Conservation (phyloP, 805 yeast genomes). For the Wickerhamomyces mucosus region DNA sequence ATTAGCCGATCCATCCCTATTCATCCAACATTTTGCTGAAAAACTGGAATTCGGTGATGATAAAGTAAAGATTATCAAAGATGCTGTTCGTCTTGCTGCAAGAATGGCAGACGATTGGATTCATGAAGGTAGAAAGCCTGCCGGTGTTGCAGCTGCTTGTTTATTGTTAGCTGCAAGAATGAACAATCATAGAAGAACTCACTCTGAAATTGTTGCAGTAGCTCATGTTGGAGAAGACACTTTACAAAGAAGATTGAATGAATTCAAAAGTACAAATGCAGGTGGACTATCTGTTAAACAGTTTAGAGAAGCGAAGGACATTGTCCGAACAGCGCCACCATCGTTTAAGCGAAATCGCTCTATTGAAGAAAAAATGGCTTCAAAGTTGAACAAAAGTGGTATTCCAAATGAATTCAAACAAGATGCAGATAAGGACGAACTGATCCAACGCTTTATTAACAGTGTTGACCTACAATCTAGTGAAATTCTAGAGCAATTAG, state of each 20-base stretch:
- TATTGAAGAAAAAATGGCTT: constrained; percentile 26
- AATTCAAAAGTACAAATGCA: constrained; percentile 70
- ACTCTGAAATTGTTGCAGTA: constrained; percentile 87
- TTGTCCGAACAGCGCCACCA: constrained; percentile 61
- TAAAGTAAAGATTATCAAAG: constrained; percentile 67
- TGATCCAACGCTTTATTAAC: constrained; percentile 9
- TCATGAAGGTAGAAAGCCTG: constrained; percentile 94
- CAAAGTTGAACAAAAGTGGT: constrained; percentile 4
- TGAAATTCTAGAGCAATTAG: constrained; percentile 21
- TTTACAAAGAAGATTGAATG: constrained; percentile 80
- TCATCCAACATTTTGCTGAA: constrained; percentile 90
- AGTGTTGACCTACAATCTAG: constrained; percentile 14
- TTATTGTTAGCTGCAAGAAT: constrained; percentile 87
- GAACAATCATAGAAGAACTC: constrained; percentile 90
- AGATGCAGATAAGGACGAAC: constrained; percentile 10
- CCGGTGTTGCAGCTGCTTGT: constrained; percentile 98
- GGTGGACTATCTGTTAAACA: constrained; percentile 64
- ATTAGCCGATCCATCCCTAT: constrained; percentile 87
- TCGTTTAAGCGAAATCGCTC: constrained; percentile 58
- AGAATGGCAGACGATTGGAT: constrained; percentile 95
- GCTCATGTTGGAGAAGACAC: constrained; percentile 95
- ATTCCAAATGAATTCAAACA: constrained; percentile 14
- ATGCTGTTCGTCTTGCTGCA: constrained; percentile 79
- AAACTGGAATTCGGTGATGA: constrained; percentile 72
- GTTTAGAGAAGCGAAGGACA: constrained; percentile 45